These are phyloP conservation scores for Anisodus acutangulus DNA, from an alignment of 257 asterid species.

Conservation along the genomic window DNA sequence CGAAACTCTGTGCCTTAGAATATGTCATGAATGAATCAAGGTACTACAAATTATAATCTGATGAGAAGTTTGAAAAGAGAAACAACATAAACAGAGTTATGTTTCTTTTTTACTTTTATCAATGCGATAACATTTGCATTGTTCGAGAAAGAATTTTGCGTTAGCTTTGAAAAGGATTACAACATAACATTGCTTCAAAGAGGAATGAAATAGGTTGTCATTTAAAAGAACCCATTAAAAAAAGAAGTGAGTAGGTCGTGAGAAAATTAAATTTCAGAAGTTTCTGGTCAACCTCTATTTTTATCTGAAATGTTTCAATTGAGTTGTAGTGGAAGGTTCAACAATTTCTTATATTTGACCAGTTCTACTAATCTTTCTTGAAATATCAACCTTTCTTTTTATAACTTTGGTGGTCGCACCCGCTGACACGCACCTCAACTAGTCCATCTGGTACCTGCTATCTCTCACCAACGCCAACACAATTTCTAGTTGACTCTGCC, in stretches of 20 bases:
- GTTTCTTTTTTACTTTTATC: constrained; percentile 1
- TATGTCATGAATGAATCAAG: constrained; percentile 1
- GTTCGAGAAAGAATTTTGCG: neutral
- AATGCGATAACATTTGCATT: neutral
- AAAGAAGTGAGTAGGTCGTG: neutral
- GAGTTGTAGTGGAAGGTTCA: neutral
- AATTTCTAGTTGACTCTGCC: neutral
- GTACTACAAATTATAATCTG: neutral
- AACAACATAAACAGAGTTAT: neutral
- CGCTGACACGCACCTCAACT: neutral
- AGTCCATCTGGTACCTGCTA: neutral
- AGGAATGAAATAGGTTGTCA: neutral
- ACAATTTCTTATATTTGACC: neutral
- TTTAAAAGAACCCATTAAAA: neutral
- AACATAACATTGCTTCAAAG: constrained; percentile 22
- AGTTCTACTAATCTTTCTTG: neutral
- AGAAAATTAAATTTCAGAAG: neutral
- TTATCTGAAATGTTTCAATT: neutral
- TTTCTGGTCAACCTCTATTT: neutral
- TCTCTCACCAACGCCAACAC: neutral
- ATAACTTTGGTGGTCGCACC: neutral
- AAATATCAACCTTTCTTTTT: neutral
- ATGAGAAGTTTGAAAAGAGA: constrained; percentile 13
- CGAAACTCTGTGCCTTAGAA: neutral
- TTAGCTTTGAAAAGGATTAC: constrained; percentile 3